These are phyloP conservation scores for Takashimella tepidaria DNA, from an alignment of 1,284 basidiomycete species.

Conservation along the genomic window DNA sequence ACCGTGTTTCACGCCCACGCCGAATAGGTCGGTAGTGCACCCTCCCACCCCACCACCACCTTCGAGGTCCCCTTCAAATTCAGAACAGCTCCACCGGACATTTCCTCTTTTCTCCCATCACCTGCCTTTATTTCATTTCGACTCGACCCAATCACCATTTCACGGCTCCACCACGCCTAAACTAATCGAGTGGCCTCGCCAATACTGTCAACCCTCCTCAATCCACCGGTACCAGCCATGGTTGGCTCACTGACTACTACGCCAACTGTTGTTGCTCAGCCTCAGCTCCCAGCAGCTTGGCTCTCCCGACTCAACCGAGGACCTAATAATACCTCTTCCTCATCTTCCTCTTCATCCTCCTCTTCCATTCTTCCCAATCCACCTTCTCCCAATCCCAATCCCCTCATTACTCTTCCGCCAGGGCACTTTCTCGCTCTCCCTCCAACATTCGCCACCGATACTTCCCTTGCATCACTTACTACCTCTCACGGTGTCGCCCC, in stretches of 20 bases:
- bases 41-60: neutral
- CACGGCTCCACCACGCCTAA: neutral
- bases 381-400: neutral
- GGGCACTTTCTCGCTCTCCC: conserved; percentile 64
- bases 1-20: no score
- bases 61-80: neutral
- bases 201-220: no score
- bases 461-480: conserved; percentile 33
- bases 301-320: neutral
- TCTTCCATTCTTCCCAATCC: neutral
- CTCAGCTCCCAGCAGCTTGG: neutral
- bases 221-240: neutral
- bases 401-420: conserved; percentile 45
- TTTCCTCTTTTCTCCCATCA: neutral
- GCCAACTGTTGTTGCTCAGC: neutral
- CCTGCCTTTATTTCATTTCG: neutral
- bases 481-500: conserved; percentile 34
- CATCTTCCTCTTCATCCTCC: neutral
- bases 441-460: conserved; percentile 42
- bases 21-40: conserved; percentile 14
- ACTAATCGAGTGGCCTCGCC: neutral
- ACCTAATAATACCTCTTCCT: neutral
- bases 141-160: neutral
- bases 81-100: neutral
- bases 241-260: neutral